These are phyloP conservation scores for Aureobasidium mangrovei DNA, from an alignment of 2,329 filamentous ascomycete species.

Conservation along the genomic window DNA sequence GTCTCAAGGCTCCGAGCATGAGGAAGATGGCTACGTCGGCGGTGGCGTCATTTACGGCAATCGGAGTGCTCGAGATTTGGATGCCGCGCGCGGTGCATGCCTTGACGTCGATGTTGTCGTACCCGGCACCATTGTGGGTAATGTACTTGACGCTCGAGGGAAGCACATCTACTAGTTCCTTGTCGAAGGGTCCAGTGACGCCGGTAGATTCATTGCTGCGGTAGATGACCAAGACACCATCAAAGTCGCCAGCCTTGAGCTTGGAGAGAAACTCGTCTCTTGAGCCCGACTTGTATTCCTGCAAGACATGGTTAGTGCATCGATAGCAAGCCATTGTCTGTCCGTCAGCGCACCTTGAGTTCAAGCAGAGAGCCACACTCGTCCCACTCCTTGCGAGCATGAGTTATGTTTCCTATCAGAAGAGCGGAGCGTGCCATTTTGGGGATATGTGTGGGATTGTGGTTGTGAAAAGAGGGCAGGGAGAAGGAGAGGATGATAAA, in stretches of 20 bases:
- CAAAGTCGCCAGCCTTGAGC: constrained; percentile 45
- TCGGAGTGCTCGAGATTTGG: constrained; percentile 37
- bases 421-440: constrained; percentile 26
- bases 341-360: constrained; percentile 23
- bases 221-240: constrained; percentile 49
- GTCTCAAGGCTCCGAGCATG: constrained; percentile 44
- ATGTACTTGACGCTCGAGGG: constrained; percentile 37
- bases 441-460: not conserved
- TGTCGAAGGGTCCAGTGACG: constrained; percentile 39
- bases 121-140: constrained; percentile 36
- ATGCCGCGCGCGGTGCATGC: constrained; percentile 31
- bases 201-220: constrained; percentile 48
- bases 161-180: constrained; percentile 34
- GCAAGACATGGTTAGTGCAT: not conserved
- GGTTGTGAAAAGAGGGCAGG: not conserved
- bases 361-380: constrained; percentile 25
- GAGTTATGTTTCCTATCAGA: constrained; percentile 37
- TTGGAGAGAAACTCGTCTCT: constrained; percentile 48
- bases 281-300: constrained; percentile 47
- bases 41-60: constrained; percentile 44
- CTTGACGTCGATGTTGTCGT: constrained; percentile 29
- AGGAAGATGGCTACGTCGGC: constrained; percentile 42
- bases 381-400: constrained; percentile 40
- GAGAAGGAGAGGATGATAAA: not conserved
- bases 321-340: not conserved